These are phyloP conservation scores for Acidiella bohemica DNA, from an alignment of 495 filamentous ascomycete species.

Conservation along the genomic window DNA sequence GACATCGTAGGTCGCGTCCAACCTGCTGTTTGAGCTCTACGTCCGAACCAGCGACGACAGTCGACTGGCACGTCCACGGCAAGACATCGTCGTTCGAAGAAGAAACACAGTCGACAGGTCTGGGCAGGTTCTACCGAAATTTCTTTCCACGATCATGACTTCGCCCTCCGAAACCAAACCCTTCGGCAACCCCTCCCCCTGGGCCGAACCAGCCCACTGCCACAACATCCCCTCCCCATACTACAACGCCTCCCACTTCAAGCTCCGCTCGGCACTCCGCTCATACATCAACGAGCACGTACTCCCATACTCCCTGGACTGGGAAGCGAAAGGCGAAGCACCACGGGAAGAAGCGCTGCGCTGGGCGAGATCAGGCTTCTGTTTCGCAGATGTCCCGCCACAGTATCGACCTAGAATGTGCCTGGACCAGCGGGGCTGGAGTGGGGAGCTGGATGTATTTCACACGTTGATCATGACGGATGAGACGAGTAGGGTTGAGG, in stretches of 20 bases:
- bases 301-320: slow-evolving; percentile 27
- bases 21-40: no score
- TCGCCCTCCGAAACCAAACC: no score
- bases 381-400: slow-evolving; percentile 27
- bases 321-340: slow-evolving; percentile 28
- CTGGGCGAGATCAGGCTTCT: slow-evolving; percentile 25
- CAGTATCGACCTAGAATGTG: slow-evolving; percentile 19
- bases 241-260: slow-evolving; percentile 27
- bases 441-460: slow-evolving; percentile 27
- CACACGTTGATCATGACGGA: slow-evolving; percentile 27
- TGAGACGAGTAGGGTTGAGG: slow-evolving; percentile 26
- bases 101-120: no score
- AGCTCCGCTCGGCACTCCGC: slow-evolving; percentile 22
- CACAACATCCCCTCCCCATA: slow-evolving; percentile 28
- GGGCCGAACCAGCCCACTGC: slow-evolving; percentile 29
- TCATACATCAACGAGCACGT: slow-evolving; percentile 25
- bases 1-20: no score
- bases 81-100: no score
- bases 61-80: no score
- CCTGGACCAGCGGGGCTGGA: slow-evolving; percentile 22
- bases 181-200: slow-evolving; percentile 26
- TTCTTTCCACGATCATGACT: no score
- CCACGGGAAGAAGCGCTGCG: slow-evolving; percentile 21
- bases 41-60: no score
- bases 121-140: no score